Base-by-base conservation (phyloP, 352 stramenopile species). In the Globisporangium nodosum region DNA sequence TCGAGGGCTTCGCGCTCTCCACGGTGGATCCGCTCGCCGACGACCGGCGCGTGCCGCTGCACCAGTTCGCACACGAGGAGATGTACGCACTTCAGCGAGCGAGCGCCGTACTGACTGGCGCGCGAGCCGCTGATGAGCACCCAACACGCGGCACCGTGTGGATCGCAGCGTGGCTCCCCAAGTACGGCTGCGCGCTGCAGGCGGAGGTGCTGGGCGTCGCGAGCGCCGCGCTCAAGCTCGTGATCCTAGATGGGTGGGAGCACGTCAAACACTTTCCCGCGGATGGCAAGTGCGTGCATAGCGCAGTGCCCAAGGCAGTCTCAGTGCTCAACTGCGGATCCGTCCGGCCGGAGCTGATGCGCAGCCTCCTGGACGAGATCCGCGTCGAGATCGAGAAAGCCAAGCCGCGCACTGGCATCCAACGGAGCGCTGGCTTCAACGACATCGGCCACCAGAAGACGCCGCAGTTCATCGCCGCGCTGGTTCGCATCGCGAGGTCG, bases 381-480 rank as follows among this genome's bases (percentile, higher is more conserved):
- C 18, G 16, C 1, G 18, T 27, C 0, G 49, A 74, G 48, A 50
- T 85, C 30, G n/a, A 30, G 1, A 53, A 75, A 52, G 78, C 67
- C 1, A 57, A 73, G 45, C 6, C 24, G 7, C 24, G 60, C 5
- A 82, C 46, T 40, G 66, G 65, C 0, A 60, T 42, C 0, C 49
- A 68, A 9, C 66, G 73, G 39, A 84, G 64, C 52, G 76, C 76
- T 16, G 57, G 56, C 7, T 49, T 5, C 8, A 67, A 71, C 5
- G 48, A 63, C 3, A 52, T 73, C 3, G 68, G 67, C 0, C 69
- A 85, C 46, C 76, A 85, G 43, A 85, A 81, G 64, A 86, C 74
- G 0, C 76, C 74, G 20, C 63, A 80, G 40, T 86, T 87, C 21
- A 74, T 86, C 18, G 73, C 56, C 0, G 49, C 66, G 12, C 50